Percentiles rank a stretch among this genome's conserved stretches.
phyloP scores from a whole-genome alignment of 1,284 basidiomycete species.

The Irpex sp. region DNA sequence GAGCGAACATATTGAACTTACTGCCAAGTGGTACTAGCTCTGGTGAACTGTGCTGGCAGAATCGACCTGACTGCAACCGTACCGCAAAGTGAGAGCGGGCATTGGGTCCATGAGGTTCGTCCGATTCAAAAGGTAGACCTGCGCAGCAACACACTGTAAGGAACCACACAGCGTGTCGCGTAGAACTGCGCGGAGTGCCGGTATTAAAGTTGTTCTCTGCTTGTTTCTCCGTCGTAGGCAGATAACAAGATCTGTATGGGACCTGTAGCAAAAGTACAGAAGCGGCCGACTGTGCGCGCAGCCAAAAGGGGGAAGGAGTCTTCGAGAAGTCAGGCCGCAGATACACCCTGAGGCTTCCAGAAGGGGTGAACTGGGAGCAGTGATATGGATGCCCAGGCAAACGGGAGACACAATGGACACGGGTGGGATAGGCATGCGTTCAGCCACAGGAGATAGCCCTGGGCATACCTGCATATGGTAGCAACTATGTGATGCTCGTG shows the following conservation, averaged over 20 bases:
- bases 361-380: not conserved
- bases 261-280: not conserved
- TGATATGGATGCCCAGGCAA: not conserved
- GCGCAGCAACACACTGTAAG: not conserved
- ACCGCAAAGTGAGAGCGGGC: not conserved
- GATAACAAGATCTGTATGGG: not conserved
- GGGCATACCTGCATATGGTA: not conserved
- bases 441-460: not conserved
- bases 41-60: not conserved
- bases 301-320: not conserved
- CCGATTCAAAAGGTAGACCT: not conserved
- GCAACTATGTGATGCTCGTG: not conserved
- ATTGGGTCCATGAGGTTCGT: not conserved
- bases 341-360: not conserved
- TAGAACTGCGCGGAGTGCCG: not conserved
- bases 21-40: not conserved
- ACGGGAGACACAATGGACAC: not conserved
- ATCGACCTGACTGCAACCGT: not conserved
- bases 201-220: not conserved
- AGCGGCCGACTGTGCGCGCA: not conserved
- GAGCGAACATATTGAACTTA: not conserved
- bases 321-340: not conserved
- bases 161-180: not conserved
- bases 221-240: not conserved
- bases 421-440: not conserved